Percentiles rank a stretch among this genome's conserved stretches.
phyloP scores from a whole-genome alignment of 306 rosid species.

The Begonia fuchsioides region DNA sequence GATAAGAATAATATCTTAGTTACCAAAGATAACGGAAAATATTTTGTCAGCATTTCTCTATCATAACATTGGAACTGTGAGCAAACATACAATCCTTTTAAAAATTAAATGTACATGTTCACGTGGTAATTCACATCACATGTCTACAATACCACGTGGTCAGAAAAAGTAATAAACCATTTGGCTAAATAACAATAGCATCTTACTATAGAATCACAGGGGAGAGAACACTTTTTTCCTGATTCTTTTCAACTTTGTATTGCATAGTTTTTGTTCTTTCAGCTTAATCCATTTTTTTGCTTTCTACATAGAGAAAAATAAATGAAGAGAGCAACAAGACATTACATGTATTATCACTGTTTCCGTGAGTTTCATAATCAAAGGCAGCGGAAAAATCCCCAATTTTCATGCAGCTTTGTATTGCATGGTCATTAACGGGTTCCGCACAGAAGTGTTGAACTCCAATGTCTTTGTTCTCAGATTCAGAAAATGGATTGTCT shows the following conservation, averaged over 20 bases:
- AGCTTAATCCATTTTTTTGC: too few species aligned
- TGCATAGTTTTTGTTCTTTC: neutral
- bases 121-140: too few species aligned
- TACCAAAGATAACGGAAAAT: constrained; percentile 5
- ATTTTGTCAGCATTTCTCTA: constrained; percentile 1
- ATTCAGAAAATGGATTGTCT: constrained; percentile 38
- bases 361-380: constrained; percentile 31
- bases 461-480: constrained; percentile 40
- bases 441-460: constrained; percentile 49
- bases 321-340: neutral
- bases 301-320: too few species aligned
- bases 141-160: too few species aligned
- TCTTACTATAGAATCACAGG: too few species aligned
- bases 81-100: neutral
- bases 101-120: neutral
- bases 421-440: constrained; percentile 37
- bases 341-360: constrained; percentile 20
- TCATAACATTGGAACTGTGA: neutral
- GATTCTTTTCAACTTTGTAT: neutral
- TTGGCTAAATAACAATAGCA: too few species aligned
- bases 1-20: constrained; percentile 21
- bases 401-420: constrained; percentile 26
- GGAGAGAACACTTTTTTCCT: too few species aligned
- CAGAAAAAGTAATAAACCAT: too few species aligned
- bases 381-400: constrained; percentile 31